phyloP scores from a whole-genome alignment of 2,329 filamentous ascomycete genomes.

The Rhytidhysteron rufulum region DNA sequence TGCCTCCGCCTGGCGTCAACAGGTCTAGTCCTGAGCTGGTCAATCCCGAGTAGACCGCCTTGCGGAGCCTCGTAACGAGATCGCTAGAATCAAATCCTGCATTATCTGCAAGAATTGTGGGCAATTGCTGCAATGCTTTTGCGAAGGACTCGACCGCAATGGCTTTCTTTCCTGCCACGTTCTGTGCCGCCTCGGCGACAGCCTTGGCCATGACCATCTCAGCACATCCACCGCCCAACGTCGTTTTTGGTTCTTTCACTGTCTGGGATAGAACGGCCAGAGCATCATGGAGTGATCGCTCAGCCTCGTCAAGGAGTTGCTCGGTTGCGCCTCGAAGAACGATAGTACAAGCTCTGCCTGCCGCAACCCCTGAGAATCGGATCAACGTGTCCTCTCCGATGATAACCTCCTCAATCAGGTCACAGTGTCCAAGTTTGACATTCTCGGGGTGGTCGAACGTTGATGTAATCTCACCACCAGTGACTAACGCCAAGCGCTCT shows the following conservation, averaged over 20 bases:
- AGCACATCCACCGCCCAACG: constrained; percentile 89
- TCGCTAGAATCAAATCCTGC: constrained; percentile 95
- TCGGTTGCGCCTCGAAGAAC: constrained; percentile 94
- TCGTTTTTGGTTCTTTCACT: constrained; percentile 88
- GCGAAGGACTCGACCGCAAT: constrained; percentile 89
- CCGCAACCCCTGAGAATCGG: constrained; percentile 93
- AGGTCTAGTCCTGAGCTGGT: constrained; percentile 89
- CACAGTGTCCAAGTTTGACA: constrained; percentile 92
- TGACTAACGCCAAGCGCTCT: constrained; percentile 89
- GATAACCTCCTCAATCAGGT: constrained; percentile 95
- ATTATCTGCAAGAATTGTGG: constrained; percentile 96
- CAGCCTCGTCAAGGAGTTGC: constrained; percentile 93
- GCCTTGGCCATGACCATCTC: constrained; percentile 99
- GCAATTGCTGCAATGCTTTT: constrained; percentile 82
- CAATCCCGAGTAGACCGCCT: constrained; percentile 92
- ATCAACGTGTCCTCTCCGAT: constrained; percentile 97
- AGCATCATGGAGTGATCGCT: constrained; percentile 93
- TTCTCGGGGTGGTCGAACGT: constrained; percentile 98
- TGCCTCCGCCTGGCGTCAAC: constrained; percentile 81
- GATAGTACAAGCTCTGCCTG: constrained; percentile 91
- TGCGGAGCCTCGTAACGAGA: constrained; percentile 83
- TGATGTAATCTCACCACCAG: constrained; percentile 93
- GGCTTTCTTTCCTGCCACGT: constrained; percentile 95
- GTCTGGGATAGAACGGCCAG: constrained; percentile 95
- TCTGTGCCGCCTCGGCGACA: constrained; percentile 87